Evolutionary conservation across 306 rosid species (phyloP), one percentile per base, ranked within the genome.

Genomic region (Urtica urens): DNA sequence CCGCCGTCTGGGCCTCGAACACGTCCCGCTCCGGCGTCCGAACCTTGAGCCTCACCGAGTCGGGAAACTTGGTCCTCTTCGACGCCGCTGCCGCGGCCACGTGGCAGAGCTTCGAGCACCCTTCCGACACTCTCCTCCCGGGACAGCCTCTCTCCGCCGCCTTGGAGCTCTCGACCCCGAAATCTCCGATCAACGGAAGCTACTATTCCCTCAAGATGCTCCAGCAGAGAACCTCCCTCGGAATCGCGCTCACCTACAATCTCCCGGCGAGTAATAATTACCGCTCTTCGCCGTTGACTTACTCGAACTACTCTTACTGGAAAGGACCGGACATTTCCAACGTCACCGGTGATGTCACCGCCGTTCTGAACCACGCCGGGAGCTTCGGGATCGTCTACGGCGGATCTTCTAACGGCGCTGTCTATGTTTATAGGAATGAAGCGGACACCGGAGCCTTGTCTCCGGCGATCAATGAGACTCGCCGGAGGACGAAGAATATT

Each of bases 81-180:
- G 34, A 64, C 68, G 34, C 51, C 3, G 58, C n/a, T 33, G 75
- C 65, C 59, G 55, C 7, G 38, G 70, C 75, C 13, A 49, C 75
- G 29, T 90, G 97, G 97, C 87, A 90, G 72, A 90, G 95, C 51
- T 90, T 90, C 58, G 82, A 83, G 22, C 82, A 81, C 61, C 97
- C 97, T 38, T 76, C 95, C 1, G 86, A 90, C 39, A 90, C 95
- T 27, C 87, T 90, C 28, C 87, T 90, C 25, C 95, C 97, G 2
- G 75, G 79, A 50, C 97, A 90, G 52, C 97, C 86, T 45, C 77
- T 90, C 11, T 76, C 84, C 2, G 94, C 77, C 49, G 76, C 90
- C 21, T 63, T 72, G 20, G 92, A 84, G 51, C 66, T 90, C 39
- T 68, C 82, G 9, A 74, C 97, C 16, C 51, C 80, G 3, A 84